Base-by-base conservation (phyloP, 352 stramenopile species). In the Globisporangium mamillatum region DNA sequence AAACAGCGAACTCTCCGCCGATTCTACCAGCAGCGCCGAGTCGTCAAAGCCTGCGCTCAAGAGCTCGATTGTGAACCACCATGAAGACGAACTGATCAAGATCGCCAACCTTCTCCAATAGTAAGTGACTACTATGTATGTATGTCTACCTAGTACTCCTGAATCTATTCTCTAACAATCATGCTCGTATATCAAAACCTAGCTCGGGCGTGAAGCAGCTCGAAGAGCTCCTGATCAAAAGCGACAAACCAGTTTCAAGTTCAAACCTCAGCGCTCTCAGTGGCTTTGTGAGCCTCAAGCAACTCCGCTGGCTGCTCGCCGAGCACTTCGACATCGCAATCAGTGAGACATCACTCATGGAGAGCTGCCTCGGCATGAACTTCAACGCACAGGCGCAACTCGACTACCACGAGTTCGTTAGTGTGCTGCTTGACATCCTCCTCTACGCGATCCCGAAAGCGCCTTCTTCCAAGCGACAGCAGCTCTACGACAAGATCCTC, bases 311-410 rank as follows among this genome's bases (percentile, higher is more conserved):
- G 67, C 52, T 85, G 10, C 66, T 91, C 14, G 56, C 36, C 0
- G 73, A 89, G 34, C 50, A 71, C 1, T 76, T 87, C 16, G 38
- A 74, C 1, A 27, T 86, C 2, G 58, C 78, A 0, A 62, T 83
- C 12, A 73, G 58, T 20, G 78, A 90, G 55, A 63, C 63, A 0
- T 59, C 69, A 18, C 66, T 91, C 12, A 78, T 89, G 54, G 79
- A 91, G 52, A 70, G 85, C 0, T 91, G 83, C 61, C 65, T 91
- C 34, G 83, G 83, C 8, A 81, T 91, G 70, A 88, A 78, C 20
- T 89, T 90, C 24, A 82, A 89, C 55, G 50, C 70, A 1, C 74
- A 84, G 20, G 81, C 73, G 7, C 78, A 81, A 27, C 36, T 91
- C 10, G 81, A 89, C 54, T 80, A 85, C 63, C 75, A 64, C 10